A percentile compares a stretch with the other conserved stretches of the same genome.
Conservation (phyloP, 2,329 filamentous ascomycete species). For the Monascus ruber region DNA sequence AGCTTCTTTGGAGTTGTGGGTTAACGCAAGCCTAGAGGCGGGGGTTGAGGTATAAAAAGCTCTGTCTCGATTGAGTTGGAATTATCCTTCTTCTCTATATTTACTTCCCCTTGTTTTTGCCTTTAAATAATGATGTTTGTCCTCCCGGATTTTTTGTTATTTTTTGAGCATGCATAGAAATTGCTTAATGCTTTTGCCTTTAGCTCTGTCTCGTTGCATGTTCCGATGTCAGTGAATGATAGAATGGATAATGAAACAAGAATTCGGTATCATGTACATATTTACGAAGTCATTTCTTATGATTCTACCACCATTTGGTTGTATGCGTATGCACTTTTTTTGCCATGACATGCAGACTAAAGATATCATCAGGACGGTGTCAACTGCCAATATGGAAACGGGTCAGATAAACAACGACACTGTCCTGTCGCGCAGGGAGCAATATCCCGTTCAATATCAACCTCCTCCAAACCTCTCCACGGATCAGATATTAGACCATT, state of each 20-base stretch:
- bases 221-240: not conserved
- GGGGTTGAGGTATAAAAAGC: too few relatives aligned
- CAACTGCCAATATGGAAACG: too few relatives aligned
- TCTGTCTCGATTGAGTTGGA: too few relatives aligned
- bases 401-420: conserved; percentile 20
- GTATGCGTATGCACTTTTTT: not conserved
- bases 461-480: conserved; percentile 29
- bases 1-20: too few relatives aligned
- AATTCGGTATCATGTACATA: too few relatives aligned
- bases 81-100: too few relatives aligned
- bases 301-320: not conserved
- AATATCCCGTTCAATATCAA: conserved; percentile 40
- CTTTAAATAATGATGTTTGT: too few relatives aligned
- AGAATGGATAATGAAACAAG: not conserved
- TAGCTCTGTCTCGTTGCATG: not conserved
- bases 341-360: too few relatives aligned
- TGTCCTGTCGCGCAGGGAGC: conserved; percentile 28
- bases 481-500: conserved; percentile 10
- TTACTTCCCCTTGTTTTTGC: too few relatives aligned
- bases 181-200: not conserved
- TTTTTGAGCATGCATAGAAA: not conserved
- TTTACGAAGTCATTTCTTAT: too few relatives aligned
- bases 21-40: too few relatives aligned
- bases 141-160: not conserved
- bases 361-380: too few relatives aligned